A percentile compares a stretch with the other conserved stretches of the same genome.
phyloP scores from a whole-genome alignment of 2,329 filamentous ascomycete species.

The Magnaporthiopsis poae region DNA sequence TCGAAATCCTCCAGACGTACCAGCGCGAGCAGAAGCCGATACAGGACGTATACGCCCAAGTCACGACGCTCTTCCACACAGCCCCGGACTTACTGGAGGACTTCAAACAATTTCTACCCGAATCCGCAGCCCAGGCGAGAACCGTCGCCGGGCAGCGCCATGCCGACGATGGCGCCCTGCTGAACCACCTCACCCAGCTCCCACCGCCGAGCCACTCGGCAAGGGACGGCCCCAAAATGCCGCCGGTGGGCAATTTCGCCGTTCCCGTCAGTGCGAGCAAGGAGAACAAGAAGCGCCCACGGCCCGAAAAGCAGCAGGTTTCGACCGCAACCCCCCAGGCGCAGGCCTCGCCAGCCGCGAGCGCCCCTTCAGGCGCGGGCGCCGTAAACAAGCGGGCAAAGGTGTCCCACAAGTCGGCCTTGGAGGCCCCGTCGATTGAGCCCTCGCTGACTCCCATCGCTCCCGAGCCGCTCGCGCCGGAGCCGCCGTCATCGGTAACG shows the following conservation, averaged over 20 bases:
- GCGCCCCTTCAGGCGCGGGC: conserved; percentile 21
- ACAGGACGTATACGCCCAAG: conserved; percentile 94
- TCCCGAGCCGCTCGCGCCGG: conserved; percentile 73
- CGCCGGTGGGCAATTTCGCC: conserved; percentile 89
- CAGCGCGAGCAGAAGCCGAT: conserved; percentile 97
- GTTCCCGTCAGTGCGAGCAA: conserved; percentile 71
- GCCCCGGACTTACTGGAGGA: conserved; percentile 93
- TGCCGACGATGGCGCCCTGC: conserved; percentile 52
- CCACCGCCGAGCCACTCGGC: conserved; percentile 41
- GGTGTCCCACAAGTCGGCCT: conserved; percentile 57
- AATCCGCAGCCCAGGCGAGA: conserved; percentile 57
- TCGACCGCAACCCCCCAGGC: neutral
- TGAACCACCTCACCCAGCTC: conserved; percentile 39
- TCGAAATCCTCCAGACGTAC: conserved; percentile 96
- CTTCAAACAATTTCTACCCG: conserved; percentile 95
- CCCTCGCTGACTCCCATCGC: conserved; percentile 81
- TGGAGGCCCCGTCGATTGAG: conserved; percentile 56
- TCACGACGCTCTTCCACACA: conserved; percentile 84
- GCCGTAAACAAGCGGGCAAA: conserved; percentile 57
- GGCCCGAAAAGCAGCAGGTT: conserved; percentile 42
- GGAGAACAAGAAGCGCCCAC: conserved; percentile 79
- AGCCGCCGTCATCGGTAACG: conserved; percentile 44
- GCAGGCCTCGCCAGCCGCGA: conserved; percentile 22
- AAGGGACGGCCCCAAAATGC: conserved; percentile 65
- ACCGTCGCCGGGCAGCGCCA: conserved; percentile 50